phyloP scores from a whole-genome alignment of 441 rosid genomes.

The Adansonia rubrostipa region DNA sequence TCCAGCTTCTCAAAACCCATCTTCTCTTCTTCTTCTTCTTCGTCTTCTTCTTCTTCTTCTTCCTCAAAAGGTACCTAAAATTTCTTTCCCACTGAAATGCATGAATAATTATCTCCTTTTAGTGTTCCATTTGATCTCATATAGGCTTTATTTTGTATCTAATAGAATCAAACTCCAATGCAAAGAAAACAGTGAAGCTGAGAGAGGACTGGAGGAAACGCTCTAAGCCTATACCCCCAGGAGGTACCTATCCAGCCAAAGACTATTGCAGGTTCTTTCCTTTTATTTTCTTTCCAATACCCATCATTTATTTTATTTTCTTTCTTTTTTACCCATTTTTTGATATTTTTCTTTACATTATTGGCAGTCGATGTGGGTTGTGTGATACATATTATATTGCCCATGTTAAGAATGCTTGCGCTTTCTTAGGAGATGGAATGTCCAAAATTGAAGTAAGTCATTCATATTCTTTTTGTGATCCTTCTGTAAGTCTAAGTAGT shows the following conservation, averaged over 20 bases:
- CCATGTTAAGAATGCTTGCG: slow-evolving; percentile 92
- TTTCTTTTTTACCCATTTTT: neutral
- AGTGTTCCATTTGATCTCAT: neutral
- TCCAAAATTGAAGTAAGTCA: slow-evolving; percentile 81
- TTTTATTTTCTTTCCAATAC: neutral
- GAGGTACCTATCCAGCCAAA: slow-evolving; percentile 92
- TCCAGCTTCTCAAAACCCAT: slow-evolving; percentile 48
- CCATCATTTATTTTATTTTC: neutral
- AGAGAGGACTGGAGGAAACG: slow-evolving; percentile 89
- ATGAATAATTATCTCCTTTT: neutral
- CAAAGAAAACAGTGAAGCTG: slow-evolving; percentile 54
- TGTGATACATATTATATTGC: slow-evolving; percentile 94
- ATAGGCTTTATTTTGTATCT: neutral
- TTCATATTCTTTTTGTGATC: neutral
- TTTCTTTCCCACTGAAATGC: neutral
- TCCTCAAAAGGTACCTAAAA: slow-evolving; percentile 47
- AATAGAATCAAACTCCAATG: slow-evolving; percentile 41
- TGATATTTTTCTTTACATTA: neutral
- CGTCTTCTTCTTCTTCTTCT: slow-evolving; percentile 41
- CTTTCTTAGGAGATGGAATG: slow-evolving; percentile 97
- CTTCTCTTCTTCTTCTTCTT: slow-evolving; percentile 44
- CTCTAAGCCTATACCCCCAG: slow-evolving; percentile 82
- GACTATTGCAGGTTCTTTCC: slow-evolving; percentile 82
- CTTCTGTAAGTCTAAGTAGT: neutral
- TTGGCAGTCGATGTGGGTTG: slow-evolving; percentile 76